A percentile compares a stretch with the other conserved stretches of the same genome.
These are phyloP conservation scores for Udeniomyces megalosporus DNA, from an alignment of 768 basidiomycete species.

Conservation along the genomic window DNA sequence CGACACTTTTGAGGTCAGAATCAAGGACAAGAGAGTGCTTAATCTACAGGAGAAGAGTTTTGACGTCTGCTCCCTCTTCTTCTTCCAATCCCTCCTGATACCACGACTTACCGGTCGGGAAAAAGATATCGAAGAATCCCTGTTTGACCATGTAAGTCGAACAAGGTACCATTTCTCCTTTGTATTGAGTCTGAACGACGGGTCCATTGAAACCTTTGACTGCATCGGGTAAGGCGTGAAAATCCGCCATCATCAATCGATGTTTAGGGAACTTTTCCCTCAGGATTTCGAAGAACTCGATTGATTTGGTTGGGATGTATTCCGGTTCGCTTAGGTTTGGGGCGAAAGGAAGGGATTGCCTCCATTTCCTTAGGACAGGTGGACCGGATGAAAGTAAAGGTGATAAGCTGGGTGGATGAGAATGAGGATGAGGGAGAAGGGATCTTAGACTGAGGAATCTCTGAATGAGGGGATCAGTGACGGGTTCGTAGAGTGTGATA, in stretches of 20 bases:
- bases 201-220: constrained; percentile 65
- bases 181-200: constrained; percentile 86
- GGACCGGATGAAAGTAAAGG: constrained; percentile 27
- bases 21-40: too few relatives aligned
- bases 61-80: too few relatives aligned
- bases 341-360: constrained; percentile 62
- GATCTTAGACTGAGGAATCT: constrained; percentile 54
- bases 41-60: too few relatives aligned
- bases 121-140: constrained; percentile 97
- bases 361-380: constrained; percentile 43
- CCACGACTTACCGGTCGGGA: constrained; percentile 49
- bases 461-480: constrained; percentile 67
- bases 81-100: background rate
- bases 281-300: constrained; percentile 67
- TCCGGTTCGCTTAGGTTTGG: constrained; percentile 76
- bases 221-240: constrained; percentile 69
- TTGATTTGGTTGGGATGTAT: constrained; percentile 79
- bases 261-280: constrained; percentile 76
- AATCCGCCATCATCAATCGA: constrained; percentile 86
- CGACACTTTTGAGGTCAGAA: too few relatives aligned
- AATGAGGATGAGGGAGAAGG: constrained; percentile 24
- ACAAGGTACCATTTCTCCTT: constrained; percentile 71
- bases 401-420: constrained; percentile 42
- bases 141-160: constrained; percentile 79
- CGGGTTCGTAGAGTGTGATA: constrained; percentile 59